Evolutionary conservation across 129 eudicot genomes (phyloP).

Genomic region (Helianthus tuberosus): DNA sequence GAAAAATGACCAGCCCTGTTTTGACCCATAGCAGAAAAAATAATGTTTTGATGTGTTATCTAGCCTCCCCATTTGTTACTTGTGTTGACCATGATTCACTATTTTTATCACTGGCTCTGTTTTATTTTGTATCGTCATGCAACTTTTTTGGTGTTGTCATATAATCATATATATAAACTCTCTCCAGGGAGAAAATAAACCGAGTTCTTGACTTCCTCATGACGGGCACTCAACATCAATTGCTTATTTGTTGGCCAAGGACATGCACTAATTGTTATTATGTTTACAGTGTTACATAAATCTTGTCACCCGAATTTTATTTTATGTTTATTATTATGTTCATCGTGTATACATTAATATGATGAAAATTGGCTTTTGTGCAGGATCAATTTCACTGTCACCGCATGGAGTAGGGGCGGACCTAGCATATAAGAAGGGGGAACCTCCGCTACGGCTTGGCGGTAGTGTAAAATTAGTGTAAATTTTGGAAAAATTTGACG

Average conservation of each 20-base stretch:
- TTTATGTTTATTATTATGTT: slow-evolving; percentile 22
- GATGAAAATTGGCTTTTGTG: slow-evolving; percentile 29
- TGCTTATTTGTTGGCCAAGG: slow-evolving; percentile 83
- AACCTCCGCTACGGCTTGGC: too few relatives aligned
- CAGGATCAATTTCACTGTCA: slow-evolving; percentile 82
- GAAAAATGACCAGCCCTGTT: background rate
- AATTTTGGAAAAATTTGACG: too few relatives aligned
- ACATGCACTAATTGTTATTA: background rate
- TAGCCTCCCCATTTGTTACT: background rate
- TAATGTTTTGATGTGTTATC: too few relatives aligned
- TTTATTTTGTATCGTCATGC: slow-evolving; percentile 2
- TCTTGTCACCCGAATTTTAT: slow-evolving; percentile 1
- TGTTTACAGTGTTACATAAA: background rate
- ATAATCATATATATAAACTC: background rate
- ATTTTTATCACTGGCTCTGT: background rate
- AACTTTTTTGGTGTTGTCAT: slow-evolving; percentile 19
- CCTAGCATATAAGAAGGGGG: too few relatives aligned
- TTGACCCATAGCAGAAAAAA: background rate
- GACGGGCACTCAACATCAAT: slow-evolving; percentile 42
- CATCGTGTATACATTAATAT: slow-evolving; percentile 1
- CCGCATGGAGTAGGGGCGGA: too few relatives aligned
- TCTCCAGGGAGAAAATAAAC: slow-evolving; percentile 61
- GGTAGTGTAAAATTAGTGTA: too few relatives aligned
- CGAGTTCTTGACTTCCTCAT: slow-evolving; percentile 66
- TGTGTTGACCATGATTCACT: background rate